Conservation (phyloP, 768 basidiomycete species). For the Fomitopsis pulvina region DNA sequence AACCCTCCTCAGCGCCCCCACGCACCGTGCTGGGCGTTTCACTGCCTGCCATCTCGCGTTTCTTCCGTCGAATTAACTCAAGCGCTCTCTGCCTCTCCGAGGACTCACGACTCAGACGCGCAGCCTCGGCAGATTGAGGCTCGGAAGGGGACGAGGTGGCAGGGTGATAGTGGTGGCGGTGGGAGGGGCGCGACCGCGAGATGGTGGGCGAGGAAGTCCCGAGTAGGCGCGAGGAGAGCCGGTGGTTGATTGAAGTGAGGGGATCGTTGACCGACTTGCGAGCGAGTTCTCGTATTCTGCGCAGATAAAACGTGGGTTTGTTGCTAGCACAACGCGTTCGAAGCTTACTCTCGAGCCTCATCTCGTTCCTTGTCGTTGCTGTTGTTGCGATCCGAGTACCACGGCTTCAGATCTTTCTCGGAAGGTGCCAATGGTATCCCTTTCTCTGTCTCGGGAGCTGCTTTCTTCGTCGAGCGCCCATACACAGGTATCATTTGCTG, state of each 20-base stretch:
- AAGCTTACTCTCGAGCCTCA: constrained; percentile 20
- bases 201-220: neutral
- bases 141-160: constrained; percentile 3
- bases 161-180: constrained; percentile 5
- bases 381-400: constrained; percentile 45
- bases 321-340: neutral
- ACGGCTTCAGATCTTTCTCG: constrained; percentile 72
- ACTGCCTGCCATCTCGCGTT: constrained; percentile 55
- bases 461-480: constrained; percentile 38
- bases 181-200: neutral
- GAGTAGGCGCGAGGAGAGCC: constrained; percentile 41
- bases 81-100: constrained; percentile 70
- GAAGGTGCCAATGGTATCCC: constrained; percentile 71
- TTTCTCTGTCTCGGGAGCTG: constrained; percentile 43
- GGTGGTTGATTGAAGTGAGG: constrained; percentile 64
- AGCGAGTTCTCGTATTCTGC: constrained; percentile 55
- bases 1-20: constrained; percentile 42
- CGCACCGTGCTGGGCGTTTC: constrained; percentile 68
- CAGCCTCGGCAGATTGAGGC: constrained; percentile 35
- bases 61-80: constrained; percentile 62
- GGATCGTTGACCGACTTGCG: constrained; percentile 66
- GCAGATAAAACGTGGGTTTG: neutral
- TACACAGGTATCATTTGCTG: constrained; percentile 38
- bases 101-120: constrained; percentile 64
- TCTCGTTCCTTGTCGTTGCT: constrained; percentile 14